A percentile compares a stretch with the other conserved stretches of the same genome.
Evolutionary conservation across 192 early-diverging fungal genomes (phyloP).

Genomic region (Podila epicladia): DNA sequence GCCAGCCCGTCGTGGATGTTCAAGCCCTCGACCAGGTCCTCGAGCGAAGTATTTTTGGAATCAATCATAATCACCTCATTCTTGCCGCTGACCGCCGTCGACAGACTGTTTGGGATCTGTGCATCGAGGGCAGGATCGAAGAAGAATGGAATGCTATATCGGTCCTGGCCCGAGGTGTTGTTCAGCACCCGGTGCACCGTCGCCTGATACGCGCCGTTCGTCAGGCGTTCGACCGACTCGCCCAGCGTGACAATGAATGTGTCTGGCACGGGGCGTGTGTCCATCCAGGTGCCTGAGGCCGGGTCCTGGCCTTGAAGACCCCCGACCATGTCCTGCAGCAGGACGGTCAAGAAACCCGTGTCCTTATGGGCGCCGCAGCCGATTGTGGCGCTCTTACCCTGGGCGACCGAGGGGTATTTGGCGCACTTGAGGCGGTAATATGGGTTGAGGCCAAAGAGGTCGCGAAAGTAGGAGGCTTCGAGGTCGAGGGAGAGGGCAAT

Average conservation of each 20-base stretch:
- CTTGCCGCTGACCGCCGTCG: too few species aligned
- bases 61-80: too few species aligned
- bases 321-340: conserved; percentile 66
- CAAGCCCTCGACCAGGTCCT: too few species aligned
- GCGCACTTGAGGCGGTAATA: conserved; percentile 57
- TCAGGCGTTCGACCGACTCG: conserved; percentile 64
- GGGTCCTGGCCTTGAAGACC: conserved; percentile 71
- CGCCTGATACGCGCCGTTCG: conserved; percentile 58
- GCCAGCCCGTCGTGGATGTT: too few species aligned
- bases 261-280: conserved; percentile 62
- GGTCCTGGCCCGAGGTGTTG: conserved; percentile 54
- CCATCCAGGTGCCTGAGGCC: conserved; percentile 64
- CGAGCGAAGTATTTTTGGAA: too few species aligned
- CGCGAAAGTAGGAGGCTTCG: conserved; percentile 43
- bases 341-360: conserved; percentile 61
- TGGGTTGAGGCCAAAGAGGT: conserved; percentile 52
- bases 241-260: conserved; percentile 78
- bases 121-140: conserved; percentile 55
- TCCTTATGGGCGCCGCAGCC: conserved; percentile 71
- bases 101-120: conserved; percentile 22
- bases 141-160: conserved; percentile 69
- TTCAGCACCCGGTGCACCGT: conserved; percentile 69
- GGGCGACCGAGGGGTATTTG: conserved; percentile 53
- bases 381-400: conserved; percentile 16
- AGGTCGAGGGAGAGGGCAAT: conserved; percentile 59